Evolutionary conservation across 2,329 filamentous ascomycete genomes (phyloP), one percentile per base, ranked within the genome.

Genomic region (Diaporthe vexans): DNA sequence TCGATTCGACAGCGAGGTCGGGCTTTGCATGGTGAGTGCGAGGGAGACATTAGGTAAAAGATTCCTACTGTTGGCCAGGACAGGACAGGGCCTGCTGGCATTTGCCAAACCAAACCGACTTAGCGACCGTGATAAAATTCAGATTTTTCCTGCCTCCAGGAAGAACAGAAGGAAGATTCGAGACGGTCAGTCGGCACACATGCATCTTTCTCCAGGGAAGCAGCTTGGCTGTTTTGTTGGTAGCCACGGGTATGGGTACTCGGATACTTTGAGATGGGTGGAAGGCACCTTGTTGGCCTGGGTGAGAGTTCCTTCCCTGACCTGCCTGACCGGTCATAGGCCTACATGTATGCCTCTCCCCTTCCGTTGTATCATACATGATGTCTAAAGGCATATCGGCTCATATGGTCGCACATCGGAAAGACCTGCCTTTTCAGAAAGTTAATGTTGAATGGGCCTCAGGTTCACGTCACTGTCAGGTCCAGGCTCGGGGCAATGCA

Each of bases 31-130:
- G 63, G 73, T 57, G 46, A 69, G 51, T 35, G n/a, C 15, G 46
- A 68, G 48, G 48, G 63, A 54, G 48, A 54, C 33, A 80, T 80
- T 80, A 80, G 76, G 79, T 80, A 80, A 80, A 74, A 77, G 76
- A 75, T 77, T 75, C 74, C 58, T 71, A 48, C 57, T 73, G 70
- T 72, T 72, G 70, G 70, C 70, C 43, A 40, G 69, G 33, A 48
- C 69, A 59, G 69, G 68, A 57, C 56, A 61, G 70, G 33, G 21
- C 54, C 59, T 46, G 57, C 63, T 76, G 52, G 43, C 57, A 52
- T 40, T 35, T 54, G 33, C 59, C 63, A 68, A 54, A 54, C 63
- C 63, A 40, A 68, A 68, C n/a, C 63, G 48, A 68, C 63, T 54
- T 68, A 58, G 61, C 56, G 72, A 69, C 61, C 43, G 58, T 58